Evolutionary conservation across 306 rosid species (phyloP).

Genomic region (Vigna hirtella): DNA sequence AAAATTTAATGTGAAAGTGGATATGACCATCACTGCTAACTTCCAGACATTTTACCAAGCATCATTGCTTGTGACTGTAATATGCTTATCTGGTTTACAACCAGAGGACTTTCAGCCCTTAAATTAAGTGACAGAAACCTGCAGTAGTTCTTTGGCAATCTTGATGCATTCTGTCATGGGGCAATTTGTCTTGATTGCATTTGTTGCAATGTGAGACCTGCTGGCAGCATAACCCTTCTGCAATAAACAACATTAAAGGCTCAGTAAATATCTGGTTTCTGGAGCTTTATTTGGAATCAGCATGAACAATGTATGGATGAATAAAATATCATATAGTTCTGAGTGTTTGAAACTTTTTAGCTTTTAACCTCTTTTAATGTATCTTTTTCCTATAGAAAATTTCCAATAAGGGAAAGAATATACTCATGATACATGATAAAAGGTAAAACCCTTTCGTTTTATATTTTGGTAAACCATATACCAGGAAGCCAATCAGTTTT

Average conservation of each 20-base stretch:
- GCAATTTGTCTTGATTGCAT: slow-evolving; percentile 92
- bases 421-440: too few species aligned
- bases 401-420: too few species aligned
- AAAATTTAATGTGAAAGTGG: slow-evolving; percentile 18
- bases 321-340: too few species aligned
- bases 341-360: too few species aligned
- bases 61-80: background rate
- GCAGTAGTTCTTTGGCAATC: slow-evolving; percentile 71
- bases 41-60: slow-evolving; percentile 25
- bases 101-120: background rate
- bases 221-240: slow-evolving; percentile 90
- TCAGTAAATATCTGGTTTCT: slow-evolving; percentile 23
- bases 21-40: slow-evolving; percentile 18
- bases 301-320: slow-evolving; percentile 10
- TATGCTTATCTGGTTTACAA: background rate
- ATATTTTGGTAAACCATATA: too few species aligned
- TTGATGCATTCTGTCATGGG: slow-evolving; percentile 80
- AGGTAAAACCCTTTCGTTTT: too few species aligned
- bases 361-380: too few species aligned
- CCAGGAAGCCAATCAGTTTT: background rate
- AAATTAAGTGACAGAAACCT: slow-evolving; percentile 37
- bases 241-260: slow-evolving; percentile 42
- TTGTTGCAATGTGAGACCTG: slow-evolving; percentile 85
- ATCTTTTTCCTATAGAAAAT: too few species aligned
- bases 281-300: slow-evolving; percentile 28